Percentiles rank a stretch among this genome's conserved stretches.
phyloP scores from a whole-genome alignment of 768 basidiomycete genomes.

The Hirschioporus abietinus region DNA sequence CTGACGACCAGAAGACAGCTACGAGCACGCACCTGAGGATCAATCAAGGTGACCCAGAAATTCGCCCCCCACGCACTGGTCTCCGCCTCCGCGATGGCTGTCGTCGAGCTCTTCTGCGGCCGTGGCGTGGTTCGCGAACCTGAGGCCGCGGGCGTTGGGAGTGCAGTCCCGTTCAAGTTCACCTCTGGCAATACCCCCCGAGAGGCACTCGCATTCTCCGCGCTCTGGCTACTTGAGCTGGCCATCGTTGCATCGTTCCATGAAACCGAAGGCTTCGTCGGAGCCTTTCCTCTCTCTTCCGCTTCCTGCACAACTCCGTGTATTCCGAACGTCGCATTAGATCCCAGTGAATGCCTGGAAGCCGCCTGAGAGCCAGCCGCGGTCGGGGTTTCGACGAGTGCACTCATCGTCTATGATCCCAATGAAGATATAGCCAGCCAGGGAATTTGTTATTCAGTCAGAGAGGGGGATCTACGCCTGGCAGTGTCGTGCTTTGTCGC shows the following conservation, averaged over 20 bases:
- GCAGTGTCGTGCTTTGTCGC: neutral
- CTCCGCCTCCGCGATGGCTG: conserved; percentile 31
- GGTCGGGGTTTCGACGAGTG: neutral
- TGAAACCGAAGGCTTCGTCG: neutral
- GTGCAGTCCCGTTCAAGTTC: neutral
- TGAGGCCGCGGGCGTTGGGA: neutral
- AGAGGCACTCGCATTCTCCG: neutral
- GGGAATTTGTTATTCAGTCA: neutral
- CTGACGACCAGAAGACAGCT: conserved; percentile 11
- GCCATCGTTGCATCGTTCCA: neutral
- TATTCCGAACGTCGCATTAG: neutral
- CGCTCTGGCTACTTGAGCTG: neutral
- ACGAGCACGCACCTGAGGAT: conserved; percentile 67
- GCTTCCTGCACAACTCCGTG: neutral
- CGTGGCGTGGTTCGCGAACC: neutral
- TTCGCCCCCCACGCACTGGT: conserved; percentile 66
- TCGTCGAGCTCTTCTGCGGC: conserved; percentile 1
- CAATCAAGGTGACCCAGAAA: conserved; percentile 92
- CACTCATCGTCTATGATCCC: neutral
- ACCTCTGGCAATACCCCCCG: neutral
- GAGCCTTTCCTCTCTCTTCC: neutral
- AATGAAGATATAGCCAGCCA: neutral
- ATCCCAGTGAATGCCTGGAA: neutral
- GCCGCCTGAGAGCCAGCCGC: neutral
- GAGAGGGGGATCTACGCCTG: neutral